Conservation (phyloP, 169 alveolate species). For the Plasmodium berghei region DNA sequence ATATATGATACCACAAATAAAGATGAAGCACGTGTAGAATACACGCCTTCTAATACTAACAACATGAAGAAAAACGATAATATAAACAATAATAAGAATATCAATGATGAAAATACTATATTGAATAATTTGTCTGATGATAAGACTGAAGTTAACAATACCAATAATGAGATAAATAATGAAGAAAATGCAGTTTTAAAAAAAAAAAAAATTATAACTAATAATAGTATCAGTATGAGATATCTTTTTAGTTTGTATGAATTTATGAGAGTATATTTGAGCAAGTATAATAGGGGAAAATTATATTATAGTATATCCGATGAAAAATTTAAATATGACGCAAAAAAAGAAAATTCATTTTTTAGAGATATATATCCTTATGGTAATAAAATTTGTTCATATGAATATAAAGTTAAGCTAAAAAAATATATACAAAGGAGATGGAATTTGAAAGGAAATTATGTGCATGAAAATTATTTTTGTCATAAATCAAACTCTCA, state of each 20-base stretch:
- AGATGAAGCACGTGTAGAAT: no score
- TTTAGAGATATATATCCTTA: slow-evolving; percentile 45
- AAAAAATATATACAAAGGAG: slow-evolving; percentile 67
- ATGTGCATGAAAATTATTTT: slow-evolving; percentile 68
- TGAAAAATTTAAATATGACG: slow-evolving; percentile 24
- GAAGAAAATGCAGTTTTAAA: neutral
- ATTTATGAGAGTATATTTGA: slow-evolving; percentile 42
- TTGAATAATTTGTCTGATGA: neutral
- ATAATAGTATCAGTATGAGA: slow-evolving; percentile 55
- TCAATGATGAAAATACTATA: neutral
- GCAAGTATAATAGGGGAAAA: slow-evolving; percentile 50
- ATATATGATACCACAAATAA: no score
- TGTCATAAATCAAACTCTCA: slow-evolving; percentile 10
- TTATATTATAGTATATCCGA: slow-evolving; percentile 31
- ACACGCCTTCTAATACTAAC: neutral
- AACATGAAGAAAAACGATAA: neutral
- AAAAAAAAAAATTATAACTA: neutral
- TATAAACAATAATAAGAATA: neutral
- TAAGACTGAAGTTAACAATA: neutral
- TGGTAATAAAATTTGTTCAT: slow-evolving; percentile 57
- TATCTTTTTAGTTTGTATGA: slow-evolving; percentile 55
- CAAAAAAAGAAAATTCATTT: slow-evolving; percentile 4
- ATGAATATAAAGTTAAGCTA: slow-evolving; percentile 55
- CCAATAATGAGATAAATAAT: neutral
- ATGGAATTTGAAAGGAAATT: slow-evolving; percentile 73